Evolutionary conservation across 169 alveolate species (phyloP).

Genomic region (Eimeria zaria): DNA sequence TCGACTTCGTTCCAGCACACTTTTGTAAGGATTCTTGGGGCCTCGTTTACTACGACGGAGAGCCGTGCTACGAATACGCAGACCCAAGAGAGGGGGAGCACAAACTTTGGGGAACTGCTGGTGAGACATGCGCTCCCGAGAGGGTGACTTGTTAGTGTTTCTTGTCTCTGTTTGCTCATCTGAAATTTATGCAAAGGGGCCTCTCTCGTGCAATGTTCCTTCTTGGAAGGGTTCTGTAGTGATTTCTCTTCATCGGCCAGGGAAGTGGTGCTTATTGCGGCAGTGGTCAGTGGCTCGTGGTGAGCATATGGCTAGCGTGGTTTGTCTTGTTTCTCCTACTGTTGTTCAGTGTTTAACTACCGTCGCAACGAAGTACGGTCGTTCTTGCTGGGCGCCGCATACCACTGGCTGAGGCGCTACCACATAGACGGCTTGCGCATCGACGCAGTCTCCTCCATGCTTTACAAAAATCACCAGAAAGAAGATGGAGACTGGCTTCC

Average conservation of each 20-base stretch:
- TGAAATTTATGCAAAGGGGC: background rate
- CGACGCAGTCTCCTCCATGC: slow-evolving; percentile 90
- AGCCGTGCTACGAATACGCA: slow-evolving; percentile 89
- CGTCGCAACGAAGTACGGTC: slow-evolving; percentile 90
- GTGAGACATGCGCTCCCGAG: slow-evolving; percentile 23
- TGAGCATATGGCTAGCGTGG: background rate
- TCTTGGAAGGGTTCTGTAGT: background rate
- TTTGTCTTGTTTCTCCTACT: background rate
- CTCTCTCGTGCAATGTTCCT: background rate
- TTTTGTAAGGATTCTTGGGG: slow-evolving; percentile 91
- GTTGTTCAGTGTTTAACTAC: slow-evolving; percentile 87
- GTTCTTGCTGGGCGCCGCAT: slow-evolving; percentile 90
- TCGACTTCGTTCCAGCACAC: slow-evolving; percentile 90
- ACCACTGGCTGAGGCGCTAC: slow-evolving; percentile 90
- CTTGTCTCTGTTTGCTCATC: background rate
- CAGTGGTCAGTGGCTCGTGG: background rate
- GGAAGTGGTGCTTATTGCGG: background rate
- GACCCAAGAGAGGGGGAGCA: slow-evolving; percentile 92
- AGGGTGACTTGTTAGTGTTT: background rate
- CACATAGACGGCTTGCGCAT: slow-evolving; percentile 90
- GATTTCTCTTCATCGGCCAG: background rate
- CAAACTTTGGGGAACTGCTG: slow-evolving; percentile 90
- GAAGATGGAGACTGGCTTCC: slow-evolving; percentile 90
- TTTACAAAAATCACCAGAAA: slow-evolving; percentile 87
- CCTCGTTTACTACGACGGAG: slow-evolving; percentile 89